Conservation (phyloP, 768 basidiomycete genomes). For the Pisolithus sp. region DNA sequence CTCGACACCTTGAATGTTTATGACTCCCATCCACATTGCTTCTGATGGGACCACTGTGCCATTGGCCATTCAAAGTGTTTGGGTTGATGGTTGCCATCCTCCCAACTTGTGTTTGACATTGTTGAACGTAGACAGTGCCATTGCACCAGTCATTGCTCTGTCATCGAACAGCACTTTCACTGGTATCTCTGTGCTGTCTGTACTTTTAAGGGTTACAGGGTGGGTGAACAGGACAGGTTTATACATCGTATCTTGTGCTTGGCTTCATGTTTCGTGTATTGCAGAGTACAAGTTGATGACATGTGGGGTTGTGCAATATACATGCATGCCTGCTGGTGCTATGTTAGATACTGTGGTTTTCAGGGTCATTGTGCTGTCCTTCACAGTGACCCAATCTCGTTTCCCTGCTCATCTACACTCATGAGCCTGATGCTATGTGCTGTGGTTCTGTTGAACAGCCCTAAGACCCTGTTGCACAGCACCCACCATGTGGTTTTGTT, state of each 20-base stretch:
- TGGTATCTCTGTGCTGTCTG: background rate
- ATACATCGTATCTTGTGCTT: background rate
- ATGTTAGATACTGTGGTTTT: background rate
- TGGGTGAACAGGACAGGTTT: background rate
- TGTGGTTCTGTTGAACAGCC: background rate
- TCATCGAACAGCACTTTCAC: background rate
- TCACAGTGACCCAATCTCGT: background rate
- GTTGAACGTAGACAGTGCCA: too few relatives aligned
- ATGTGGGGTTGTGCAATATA: background rate
- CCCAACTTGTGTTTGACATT: too few relatives aligned
- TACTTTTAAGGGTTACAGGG: background rate
- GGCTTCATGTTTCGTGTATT: background rate
- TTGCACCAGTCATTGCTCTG: too few relatives aligned
- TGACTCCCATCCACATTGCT: constrained; percentile 4
- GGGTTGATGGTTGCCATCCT: background rate
- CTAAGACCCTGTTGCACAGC: background rate
- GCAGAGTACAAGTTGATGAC: background rate
- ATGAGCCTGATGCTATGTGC: background rate
- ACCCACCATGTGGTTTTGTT: background rate
- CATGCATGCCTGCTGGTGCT: background rate
- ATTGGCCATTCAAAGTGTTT: constrained; percentile 28
- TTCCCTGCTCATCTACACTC: background rate
- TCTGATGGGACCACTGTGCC: constrained; percentile 7
- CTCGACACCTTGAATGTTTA: background rate
- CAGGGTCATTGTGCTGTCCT: too few relatives aligned